Evolutionary conservation across 192 early-diverging fungal species (phyloP).

Genomic region (Coemansia sp.): DNA sequence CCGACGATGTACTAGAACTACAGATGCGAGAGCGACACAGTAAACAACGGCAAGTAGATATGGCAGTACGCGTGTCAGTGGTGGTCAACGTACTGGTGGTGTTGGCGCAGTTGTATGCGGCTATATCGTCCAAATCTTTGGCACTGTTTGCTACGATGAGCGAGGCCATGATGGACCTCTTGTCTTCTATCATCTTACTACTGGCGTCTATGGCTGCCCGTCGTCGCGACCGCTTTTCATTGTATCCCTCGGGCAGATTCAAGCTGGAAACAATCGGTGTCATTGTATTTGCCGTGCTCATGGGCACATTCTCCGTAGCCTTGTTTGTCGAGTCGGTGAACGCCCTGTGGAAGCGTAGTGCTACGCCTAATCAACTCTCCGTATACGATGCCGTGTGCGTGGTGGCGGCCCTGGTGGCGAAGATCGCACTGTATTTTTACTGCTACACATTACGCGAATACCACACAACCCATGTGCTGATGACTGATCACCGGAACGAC

Average conservation of each 20-base stretch:
- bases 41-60: slow-evolving; percentile 50
- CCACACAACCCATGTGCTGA: slow-evolving; percentile 63
- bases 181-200: slow-evolving; percentile 67
- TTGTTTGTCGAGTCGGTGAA: slow-evolving; percentile 69
- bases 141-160: slow-evolving; percentile 81
- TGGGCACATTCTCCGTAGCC: slow-evolving; percentile 72
- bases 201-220: slow-evolving; percentile 65
- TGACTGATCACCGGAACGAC: slow-evolving; percentile 78
- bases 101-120: slow-evolving; percentile 68
- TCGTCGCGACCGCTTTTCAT: slow-evolving; percentile 60
- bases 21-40: slow-evolving; percentile 35
- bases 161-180: slow-evolving; percentile 80
- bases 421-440: slow-evolving; percentile 68
- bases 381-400: slow-evolving; percentile 59
- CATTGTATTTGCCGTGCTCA: slow-evolving; percentile 78
- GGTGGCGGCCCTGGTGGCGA: slow-evolving; percentile 61
- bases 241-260: slow-evolving; percentile 77
- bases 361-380: slow-evolving; percentile 56
- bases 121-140: slow-evolving; percentile 72
- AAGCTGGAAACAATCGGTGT: slow-evolving; percentile 79
- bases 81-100: slow-evolving; percentile 70
- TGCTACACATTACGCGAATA: slow-evolving; percentile 64
- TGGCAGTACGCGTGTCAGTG: slow-evolving; percentile 72
- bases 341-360: slow-evolving; percentile 55
- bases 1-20: slow-evolving; percentile 41